Conservation (phyloP, 2,329 filamentous ascomycete species). For the Cephalotrichum gorgonifer region DNA sequence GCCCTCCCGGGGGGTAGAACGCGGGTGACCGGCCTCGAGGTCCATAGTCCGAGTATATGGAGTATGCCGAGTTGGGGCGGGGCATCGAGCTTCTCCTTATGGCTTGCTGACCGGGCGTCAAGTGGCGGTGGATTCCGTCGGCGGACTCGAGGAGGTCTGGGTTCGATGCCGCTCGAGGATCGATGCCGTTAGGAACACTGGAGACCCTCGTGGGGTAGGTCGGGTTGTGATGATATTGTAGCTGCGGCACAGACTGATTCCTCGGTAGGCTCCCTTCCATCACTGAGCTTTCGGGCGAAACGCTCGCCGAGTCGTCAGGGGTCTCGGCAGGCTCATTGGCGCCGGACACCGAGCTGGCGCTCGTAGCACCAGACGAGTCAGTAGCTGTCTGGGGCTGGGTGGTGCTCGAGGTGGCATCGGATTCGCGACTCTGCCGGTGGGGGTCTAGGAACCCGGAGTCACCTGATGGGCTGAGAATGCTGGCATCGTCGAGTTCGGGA, state of each 20-base stretch:
- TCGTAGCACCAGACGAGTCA: conserved; percentile 44
- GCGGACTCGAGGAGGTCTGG: conserved; percentile 41
- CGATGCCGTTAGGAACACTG: conserved; percentile 29
- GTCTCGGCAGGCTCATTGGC: conserved; percentile 35
- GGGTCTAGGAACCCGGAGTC: conserved; percentile 21
- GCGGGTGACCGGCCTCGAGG: conserved; percentile 52
- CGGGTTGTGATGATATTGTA: conserved; percentile 55
- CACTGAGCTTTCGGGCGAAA: conserved; percentile 39
- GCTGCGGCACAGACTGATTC: conserved; percentile 38
- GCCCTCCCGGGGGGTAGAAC: conserved; percentile 25
- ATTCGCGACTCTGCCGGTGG: conserved; percentile 41
- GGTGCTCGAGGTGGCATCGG: conserved; percentile 38
- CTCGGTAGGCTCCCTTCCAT: conserved; percentile 31
- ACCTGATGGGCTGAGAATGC: conserved; percentile 20
- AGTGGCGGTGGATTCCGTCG: conserved; percentile 45
- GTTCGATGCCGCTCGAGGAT: conserved; percentile 34
- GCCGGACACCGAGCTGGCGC: conserved; percentile 44
- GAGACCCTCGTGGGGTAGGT: conserved; percentile 29
- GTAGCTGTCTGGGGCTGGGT: conserved; percentile 37
- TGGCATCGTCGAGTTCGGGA: conserved; percentile 17
- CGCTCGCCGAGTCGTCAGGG: conserved; percentile 22
- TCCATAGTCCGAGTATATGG: conserved; percentile 58
- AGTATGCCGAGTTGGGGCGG: conserved; percentile 69
- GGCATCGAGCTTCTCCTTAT: conserved; percentile 48
- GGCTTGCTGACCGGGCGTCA: conserved; percentile 47